These are phyloP conservation scores for Prunus yedoensis DNA, from an alignment of 331 rosid species.

Conservation along the genomic window DNA sequence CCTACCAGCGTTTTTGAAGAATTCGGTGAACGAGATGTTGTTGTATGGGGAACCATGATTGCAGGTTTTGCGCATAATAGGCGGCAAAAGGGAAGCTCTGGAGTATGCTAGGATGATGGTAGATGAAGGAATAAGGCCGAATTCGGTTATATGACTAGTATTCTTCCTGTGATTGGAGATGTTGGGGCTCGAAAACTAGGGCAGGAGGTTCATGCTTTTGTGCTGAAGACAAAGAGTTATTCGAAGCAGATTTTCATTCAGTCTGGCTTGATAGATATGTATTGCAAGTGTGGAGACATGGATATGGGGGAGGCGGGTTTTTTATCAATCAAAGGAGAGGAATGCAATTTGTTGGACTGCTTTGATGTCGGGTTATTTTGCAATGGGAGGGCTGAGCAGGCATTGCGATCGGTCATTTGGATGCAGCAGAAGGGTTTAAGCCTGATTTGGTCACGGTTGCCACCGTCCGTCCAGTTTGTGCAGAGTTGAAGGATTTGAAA, in stretches of 20 bases:
- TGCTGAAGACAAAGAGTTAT: slow-evolving; percentile 57
- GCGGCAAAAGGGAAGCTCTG: slow-evolving; percentile 51
- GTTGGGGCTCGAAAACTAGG: slow-evolving; percentile 48
- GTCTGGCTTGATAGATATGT: slow-evolving; percentile 85
- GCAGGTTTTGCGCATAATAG: slow-evolving; percentile 55
- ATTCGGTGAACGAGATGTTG: slow-evolving; percentile 50
- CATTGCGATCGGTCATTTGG: slow-evolving; percentile 71
- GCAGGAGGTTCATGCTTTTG: slow-evolving; percentile 71
- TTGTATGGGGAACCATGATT: slow-evolving; percentile 57
- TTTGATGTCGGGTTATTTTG: slow-evolving; percentile 72
- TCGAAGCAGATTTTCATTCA: slow-evolving; percentile 55
- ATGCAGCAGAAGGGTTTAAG: slow-evolving; percentile 89
- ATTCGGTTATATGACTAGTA: slow-evolving; percentile 46
- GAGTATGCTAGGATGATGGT: slow-evolving; percentile 55
- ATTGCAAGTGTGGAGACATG: slow-evolving; percentile 79
- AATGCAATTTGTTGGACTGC: slow-evolving; percentile 86
- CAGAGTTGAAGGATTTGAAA: slow-evolving; percentile 59
- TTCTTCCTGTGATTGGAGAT: slow-evolving; percentile 66
- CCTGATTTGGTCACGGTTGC: slow-evolving; percentile 77
- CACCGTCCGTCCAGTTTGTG: slow-evolving; percentile 71
- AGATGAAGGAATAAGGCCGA: slow-evolving; percentile 48
- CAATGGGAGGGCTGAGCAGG: slow-evolving; percentile 73
- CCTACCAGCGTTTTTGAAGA: slow-evolving; percentile 52
- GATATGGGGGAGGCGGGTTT: slow-evolving; percentile 60
- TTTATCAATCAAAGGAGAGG: slow-evolving; percentile 63